Evolutionary conservation across 1,284 basidiomycete species (phyloP).

Genomic region (Puccinia horiana): DNA sequence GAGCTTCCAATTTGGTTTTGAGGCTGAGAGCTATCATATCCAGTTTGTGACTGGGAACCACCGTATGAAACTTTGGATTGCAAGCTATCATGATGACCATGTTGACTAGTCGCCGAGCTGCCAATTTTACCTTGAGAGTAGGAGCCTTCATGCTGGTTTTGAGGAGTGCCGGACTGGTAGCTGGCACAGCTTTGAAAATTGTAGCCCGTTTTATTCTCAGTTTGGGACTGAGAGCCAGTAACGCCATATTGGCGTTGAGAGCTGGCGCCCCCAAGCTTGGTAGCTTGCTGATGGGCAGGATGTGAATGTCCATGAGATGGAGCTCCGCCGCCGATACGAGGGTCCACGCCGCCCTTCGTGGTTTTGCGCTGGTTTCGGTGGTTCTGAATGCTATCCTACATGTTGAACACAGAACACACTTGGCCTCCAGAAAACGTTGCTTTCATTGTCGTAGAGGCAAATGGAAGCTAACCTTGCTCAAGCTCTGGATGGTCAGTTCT

Average conservation of each 20-base stretch:
- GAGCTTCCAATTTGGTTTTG: conserved; percentile 2
- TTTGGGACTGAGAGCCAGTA: conserved; percentile 10
- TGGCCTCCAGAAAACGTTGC: conserved; percentile 8
- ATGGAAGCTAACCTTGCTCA: conserved; percentile 27
- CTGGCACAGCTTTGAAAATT: background rate
- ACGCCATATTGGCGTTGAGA: conserved; percentile 4
- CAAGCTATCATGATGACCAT: conserved; percentile 2
- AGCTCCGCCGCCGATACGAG: conserved; percentile 8
- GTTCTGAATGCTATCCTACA: conserved; percentile 43
- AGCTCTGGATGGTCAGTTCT: conserved; percentile 50
- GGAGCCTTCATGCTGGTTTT: background rate
- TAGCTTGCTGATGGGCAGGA: conserved; percentile 35
- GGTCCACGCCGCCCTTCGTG: conserved; percentile 31
- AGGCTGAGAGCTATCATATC: background rate
- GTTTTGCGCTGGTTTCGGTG: conserved; percentile 46
- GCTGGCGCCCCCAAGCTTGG: background rate
- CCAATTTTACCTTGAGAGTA: background rate
- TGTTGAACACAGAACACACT: background rate
- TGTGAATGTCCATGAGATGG: conserved; percentile 29
- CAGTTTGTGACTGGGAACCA: conserved; percentile 3
- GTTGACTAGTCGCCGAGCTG: background rate
- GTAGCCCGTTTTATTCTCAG: background rate
- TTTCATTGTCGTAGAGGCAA: background rate
- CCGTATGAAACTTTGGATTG: conserved; percentile 6
- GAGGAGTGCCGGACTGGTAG: conserved; percentile 5